Evolutionary conservation across 495 filamentous ascomycete species (phyloP), one percentile per base, ranked within the genome.

Genomic region (Physcia stellaris): DNA sequence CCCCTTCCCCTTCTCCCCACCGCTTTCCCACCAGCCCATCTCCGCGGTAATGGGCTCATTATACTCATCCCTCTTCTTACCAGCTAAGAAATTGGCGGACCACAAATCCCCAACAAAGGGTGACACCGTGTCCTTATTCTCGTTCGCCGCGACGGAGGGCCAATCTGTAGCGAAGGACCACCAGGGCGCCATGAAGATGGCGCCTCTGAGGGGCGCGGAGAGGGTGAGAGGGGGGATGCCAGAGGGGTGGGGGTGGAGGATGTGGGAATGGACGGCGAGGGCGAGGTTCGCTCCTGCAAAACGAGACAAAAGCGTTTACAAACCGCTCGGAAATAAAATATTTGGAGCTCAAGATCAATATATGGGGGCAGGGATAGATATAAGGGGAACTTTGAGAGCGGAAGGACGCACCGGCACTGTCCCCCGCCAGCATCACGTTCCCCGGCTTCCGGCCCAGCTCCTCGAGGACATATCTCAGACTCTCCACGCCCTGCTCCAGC

Each of bases 331-430:
- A 21, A 17, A 20, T 21, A n/a, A 36, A 9, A 9, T 12, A 13
- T 0, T 15, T 10, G 21, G 47, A 13, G 9, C 12, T 24, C 1
- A 67, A n/a, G n/a, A n/a, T n/a, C n/a, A n/a, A n/a, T n/a, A n/a
- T n/a, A n/a, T n/a, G n/a, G n/a, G n/a, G n/a, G n/a, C n/a, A n/a
- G n/a, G n/a, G n/a, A n/a, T n/a, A n/a, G n/a, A n/a, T n/a, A 16
- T 0, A 53, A 50, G 5, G 61, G 49, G 36, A 75, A 62, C 3
- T 59, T 56, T 0, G 70, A 64, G 43, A 78, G 72, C 2, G 75
- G 74, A 43, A 80, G 75, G 0, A 70, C 1, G 59, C 77, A 39
- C 77, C 75, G 0, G 77, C 77, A 2, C 74, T 78, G 52, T 82
- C 77, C 9, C 77, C 77, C 19, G 56, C 70, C 0, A 82, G 35